Percentiles rank a stretch among this genome's conserved stretches.
These are phyloP conservation scores for Teratosphaeriaceae sp. DNA, from an alignment of 2,329 filamentous ascomycete species.

Conservation along the genomic window DNA sequence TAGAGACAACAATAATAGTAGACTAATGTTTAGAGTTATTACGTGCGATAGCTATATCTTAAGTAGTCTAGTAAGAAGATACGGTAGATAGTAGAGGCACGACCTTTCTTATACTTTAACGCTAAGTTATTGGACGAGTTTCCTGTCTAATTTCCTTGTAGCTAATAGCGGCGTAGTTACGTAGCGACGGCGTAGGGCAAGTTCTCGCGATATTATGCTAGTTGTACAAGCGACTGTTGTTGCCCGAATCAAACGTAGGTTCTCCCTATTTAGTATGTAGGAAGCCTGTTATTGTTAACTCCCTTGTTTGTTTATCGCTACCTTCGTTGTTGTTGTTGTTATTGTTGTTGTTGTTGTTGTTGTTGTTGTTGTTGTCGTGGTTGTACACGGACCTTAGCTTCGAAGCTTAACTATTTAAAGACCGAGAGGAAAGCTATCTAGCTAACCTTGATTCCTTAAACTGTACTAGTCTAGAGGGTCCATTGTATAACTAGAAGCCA, in stretches of 20 bases:
- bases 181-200: too few relatives aligned
- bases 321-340: not conserved
- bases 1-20: too few relatives aligned
- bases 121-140: too few relatives aligned
- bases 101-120: too few relatives aligned
- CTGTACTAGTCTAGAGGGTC: not conserved
- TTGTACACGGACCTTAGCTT: not conserved
- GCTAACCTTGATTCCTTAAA: not conserved
- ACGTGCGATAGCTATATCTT: too few relatives aligned
- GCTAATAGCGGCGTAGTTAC: too few relatives aligned
- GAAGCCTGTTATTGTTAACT: not conserved
- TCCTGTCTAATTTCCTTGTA: too few relatives aligned
- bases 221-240: slow-evolving; percentile 1
- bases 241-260: not conserved
- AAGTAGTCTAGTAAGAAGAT: too few relatives aligned
- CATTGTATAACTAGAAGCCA: not conserved
- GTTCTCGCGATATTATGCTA: not conserved
- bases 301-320: not conserved
- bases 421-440: not conserved
- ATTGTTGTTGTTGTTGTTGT: not conserved
- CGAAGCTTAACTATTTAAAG: not conserved
- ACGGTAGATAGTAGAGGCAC: too few relatives aligned
- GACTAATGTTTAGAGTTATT: too few relatives aligned
- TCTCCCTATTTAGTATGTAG: not conserved
- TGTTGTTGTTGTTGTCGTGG: not conserved